A percentile compares a stretch with the other conserved stretches of the same genome.
Evolutionary conservation across 2,329 filamentous ascomycete species (phyloP).

Genomic region (Akanthomyces muscarius): DNA sequence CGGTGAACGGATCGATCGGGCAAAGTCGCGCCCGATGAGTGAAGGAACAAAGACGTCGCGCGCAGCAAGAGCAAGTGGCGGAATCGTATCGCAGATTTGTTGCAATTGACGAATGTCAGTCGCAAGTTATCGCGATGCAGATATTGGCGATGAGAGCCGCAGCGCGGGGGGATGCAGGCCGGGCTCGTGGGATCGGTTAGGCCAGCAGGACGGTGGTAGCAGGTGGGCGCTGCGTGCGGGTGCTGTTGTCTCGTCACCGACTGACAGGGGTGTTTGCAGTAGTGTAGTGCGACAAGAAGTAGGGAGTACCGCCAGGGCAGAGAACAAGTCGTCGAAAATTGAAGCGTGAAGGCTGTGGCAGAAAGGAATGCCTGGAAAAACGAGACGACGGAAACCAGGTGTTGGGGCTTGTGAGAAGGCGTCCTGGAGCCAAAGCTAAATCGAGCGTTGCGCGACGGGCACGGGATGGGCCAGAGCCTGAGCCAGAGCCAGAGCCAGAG

Average conservation of each 20-base stretch:
- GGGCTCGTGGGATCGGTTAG: constrained; percentile 3
- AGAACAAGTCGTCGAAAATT: background rate
- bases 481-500: background rate
- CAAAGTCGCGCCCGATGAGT: background rate
- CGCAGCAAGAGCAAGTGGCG: background rate
- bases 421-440: background rate
- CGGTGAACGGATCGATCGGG: constrained; percentile 17
- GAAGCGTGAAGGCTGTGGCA: background rate
- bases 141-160: background rate
- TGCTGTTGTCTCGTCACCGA: constrained; percentile 9
- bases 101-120: background rate
- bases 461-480: background rate
- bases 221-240: background rate
- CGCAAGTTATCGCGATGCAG: background rate
- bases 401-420: background rate
- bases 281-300: background rate
- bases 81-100: background rate
- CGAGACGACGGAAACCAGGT: background rate
- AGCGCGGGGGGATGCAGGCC: background rate
- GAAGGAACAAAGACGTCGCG: background rate
- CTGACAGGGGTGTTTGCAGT: constrained; percentile 5
- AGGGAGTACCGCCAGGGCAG: background rate
- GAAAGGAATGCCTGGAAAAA: background rate
- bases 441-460: constrained; percentile 2
- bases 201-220: background rate